Conservation (phyloP, 805 yeast genomes). For the Candida alai region DNA sequence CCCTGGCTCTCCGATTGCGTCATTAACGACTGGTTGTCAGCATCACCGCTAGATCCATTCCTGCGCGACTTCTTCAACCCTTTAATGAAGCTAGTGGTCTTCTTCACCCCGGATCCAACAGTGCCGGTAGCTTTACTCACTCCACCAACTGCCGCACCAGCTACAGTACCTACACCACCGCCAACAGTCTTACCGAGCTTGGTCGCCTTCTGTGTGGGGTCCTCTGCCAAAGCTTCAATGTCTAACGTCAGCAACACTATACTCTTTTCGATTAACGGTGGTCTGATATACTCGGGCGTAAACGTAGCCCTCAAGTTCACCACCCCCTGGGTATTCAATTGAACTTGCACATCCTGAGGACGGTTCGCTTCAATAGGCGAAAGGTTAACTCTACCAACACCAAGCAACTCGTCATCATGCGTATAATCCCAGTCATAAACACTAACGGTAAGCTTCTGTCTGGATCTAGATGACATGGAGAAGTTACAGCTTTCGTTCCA, state of each 20-base stretch:
- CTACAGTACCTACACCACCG: constrained; percentile 42
- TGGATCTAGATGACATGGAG: constrained; percentile 60
- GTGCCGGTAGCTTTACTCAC: constrained; percentile 12
- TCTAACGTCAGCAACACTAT: constrained; percentile 29
- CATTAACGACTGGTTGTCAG: no score
- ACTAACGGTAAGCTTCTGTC: constrained; percentile 45
- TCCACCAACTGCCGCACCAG: constrained; percentile 18
- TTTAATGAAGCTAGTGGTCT: constrained; percentile 5
- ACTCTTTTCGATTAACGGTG: constrained; percentile 48
- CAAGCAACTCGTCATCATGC: constrained; percentile 62
- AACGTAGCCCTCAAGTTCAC: constrained; percentile 53
- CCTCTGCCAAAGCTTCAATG: constrained; percentile 38
- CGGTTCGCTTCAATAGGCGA: constrained; percentile 44
- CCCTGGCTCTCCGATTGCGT: no score
- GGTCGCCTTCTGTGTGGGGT: no score
- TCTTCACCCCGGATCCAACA: constrained; percentile 12
- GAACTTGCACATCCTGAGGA: constrained; percentile 43
- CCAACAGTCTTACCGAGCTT: constrained; percentile 42
- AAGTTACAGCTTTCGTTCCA: constrained; percentile 69
- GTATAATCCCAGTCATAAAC: constrained; percentile 79
- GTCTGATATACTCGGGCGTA: constrained; percentile 63
- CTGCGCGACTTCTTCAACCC: constrained; percentile 10
- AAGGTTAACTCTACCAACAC: constrained; percentile 49
- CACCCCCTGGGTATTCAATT: constrained; percentile 62
- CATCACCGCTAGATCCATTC: constrained; percentile 7